Evolutionary conservation across 352 stramenopile species (phyloP).

Genomic region (Phytopythium mirpurense): DNA sequence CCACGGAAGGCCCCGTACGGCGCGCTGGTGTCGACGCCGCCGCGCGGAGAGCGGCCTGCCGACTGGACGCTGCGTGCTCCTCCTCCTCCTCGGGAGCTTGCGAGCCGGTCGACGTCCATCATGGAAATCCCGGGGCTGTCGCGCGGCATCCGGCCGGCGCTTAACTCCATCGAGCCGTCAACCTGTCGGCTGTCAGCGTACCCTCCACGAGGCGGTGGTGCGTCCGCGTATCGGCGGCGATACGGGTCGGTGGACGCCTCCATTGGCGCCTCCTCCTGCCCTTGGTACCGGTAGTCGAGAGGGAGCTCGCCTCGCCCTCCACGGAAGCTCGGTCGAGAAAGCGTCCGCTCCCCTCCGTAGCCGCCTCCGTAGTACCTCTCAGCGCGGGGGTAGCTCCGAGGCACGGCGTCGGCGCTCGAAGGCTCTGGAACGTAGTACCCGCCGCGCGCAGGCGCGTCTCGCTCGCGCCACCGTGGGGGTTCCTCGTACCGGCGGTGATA

Average conservation of each 20-base stretch:
- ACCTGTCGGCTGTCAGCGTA: neutral
- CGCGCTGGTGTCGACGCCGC: neutral
- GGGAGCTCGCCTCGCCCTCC: neutral
- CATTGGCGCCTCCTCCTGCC: neutral
- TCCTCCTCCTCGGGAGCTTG: slow-evolving; percentile 10
- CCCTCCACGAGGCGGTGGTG: neutral
- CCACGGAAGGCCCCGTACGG: slow-evolving; percentile 2
- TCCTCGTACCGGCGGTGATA: slow-evolving; percentile 29
- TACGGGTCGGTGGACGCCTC: neutral
- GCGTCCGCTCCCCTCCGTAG: neutral
- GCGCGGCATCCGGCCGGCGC: slow-evolving; percentile 8
- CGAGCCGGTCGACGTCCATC: slow-evolving; percentile 57
- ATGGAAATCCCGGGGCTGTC: slow-evolving; percentile 47
- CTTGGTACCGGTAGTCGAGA: slow-evolving; percentile 4
- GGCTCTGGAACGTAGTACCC: neutral
- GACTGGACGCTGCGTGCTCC: slow-evolving; percentile 14
- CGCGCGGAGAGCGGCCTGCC: slow-evolving; percentile 12
- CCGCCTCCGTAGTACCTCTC: slow-evolving; percentile 3
- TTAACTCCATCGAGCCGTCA: neutral
- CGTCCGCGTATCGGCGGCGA: slow-evolving; percentile 3
- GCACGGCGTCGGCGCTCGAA: neutral
- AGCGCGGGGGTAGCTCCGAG: neutral
- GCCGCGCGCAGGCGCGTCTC: slow-evolving; percentile 5
- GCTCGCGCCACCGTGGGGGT: slow-evolving; percentile 34
- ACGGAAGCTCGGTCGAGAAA: neutral